Conservation (phyloP, 1,284 basidiomycete genomes). For the Cystobasidium pallidum region DNA sequence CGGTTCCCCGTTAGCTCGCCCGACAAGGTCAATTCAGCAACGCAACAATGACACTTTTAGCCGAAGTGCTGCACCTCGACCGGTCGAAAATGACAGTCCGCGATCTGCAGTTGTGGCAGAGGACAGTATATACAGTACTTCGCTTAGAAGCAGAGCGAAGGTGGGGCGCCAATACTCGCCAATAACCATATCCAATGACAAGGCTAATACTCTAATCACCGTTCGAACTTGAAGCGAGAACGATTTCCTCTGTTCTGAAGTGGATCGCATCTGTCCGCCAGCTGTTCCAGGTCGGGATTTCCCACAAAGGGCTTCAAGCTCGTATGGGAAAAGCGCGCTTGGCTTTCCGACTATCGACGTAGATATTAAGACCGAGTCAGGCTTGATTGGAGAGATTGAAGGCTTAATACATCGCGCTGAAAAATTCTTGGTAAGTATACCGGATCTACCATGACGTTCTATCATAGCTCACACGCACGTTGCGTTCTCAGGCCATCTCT, state of each 20-base stretch:
- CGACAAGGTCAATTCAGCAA: slow-evolving; percentile 7
- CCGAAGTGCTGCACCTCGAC: slow-evolving; percentile 3
- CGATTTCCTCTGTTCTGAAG: neutral
- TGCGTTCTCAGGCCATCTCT: neutral
- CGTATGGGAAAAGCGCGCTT: neutral
- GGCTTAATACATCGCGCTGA: slow-evolving; percentile 2
- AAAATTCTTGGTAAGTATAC: slow-evolving; percentile 28
- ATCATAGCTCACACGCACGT: too few species aligned
- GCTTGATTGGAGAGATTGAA: slow-evolving; percentile 30
- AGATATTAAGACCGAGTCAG: slow-evolving; percentile 5
- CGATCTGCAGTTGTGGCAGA: slow-evolving; percentile 25
- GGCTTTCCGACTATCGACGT: slow-evolving; percentile 2
- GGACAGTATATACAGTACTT: slow-evolving; percentile 26
- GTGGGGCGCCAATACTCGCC: neutral
- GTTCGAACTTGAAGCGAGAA: neutral
- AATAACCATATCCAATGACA: neutral
- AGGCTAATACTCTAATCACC: neutral
- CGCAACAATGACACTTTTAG: slow-evolving; percentile 15
- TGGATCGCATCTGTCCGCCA: slow-evolving; percentile 18
- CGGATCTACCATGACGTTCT: too few species aligned
- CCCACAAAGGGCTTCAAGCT: slow-evolving; percentile 12
- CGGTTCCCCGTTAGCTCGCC: slow-evolving; percentile 7
- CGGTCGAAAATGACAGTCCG: neutral
- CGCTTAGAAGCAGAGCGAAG: slow-evolving; percentile 13
- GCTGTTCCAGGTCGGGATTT: slow-evolving; percentile 4